Base-by-base conservation (phyloP, 2,329 filamentous ascomycete species). In the Alternaria viburni region DNA sequence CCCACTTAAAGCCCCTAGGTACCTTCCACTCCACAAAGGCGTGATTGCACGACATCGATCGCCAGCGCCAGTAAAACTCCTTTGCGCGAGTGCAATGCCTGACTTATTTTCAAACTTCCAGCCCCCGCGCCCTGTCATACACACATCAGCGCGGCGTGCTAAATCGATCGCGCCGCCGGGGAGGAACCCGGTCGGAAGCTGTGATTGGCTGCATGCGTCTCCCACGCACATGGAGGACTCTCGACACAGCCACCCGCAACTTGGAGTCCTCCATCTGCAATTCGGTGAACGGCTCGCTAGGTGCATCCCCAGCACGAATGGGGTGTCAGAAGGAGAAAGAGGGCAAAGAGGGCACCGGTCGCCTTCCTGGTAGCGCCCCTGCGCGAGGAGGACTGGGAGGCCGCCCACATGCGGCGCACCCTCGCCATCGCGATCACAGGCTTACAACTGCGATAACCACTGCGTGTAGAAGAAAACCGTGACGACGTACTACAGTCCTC, bases 201-300 rank as follows among this genome's bases (percentile, higher is more conserved):
- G 32, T 51, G 45, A 62, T 64, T 64, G 62, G 62, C 25, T 43
- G 23, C 7, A 21, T 25, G 19, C 49, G 36, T 52, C 30, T 32
- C 49, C 49, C 28, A 52, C 36, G 26, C 17, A 49, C n/a, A 32
- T 58, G 59, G 50, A 64, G 59, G 62, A 62, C 57, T 36, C 30
- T 28, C 49, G 25, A 54, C 54, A 64, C 62, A 64, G 62, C 62
- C 59, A 50, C 47, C 26, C 45, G 46, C 52, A 26, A 32, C 32
- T 49, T 36, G n/a, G 58, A 36, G 62, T 64, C 59, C 59, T 58
- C 36, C 54, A 54, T 41, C 44, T 54, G 58, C 36, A 50, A 46
- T 51, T 55, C 54, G 62, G 49, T 43, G 41, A 61, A 45, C 26
- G 32, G 19, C 52, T 41, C 30, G 44, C 21, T 52, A 60, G 17